Base-by-base conservation (phyloP, 768 basidiomycete genomes). In the Suillus subaureus region DNA sequence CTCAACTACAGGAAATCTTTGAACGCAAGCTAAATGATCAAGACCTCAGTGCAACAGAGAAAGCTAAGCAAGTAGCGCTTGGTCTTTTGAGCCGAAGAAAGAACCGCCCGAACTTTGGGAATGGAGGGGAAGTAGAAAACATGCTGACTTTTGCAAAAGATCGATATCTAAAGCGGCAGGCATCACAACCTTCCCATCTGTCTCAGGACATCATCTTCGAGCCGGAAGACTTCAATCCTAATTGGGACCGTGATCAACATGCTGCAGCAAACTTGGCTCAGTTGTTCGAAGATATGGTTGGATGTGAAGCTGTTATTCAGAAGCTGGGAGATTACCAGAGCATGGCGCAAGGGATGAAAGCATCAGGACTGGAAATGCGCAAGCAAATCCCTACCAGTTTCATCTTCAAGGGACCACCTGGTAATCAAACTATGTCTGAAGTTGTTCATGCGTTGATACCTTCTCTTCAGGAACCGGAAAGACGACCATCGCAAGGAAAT, bases 381-480 rank as follows among this genome's bases (percentile, higher is more conserved):
- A 78, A 82, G 23, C 77, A 81, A n/a, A 83, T 90, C 43, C 89
- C 89, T 0, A 89, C 75, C 23, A 81, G 81, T 52, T 91, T 90
- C 62, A 75, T 91, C 2, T 90, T 91, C 80, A 90, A 88, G 69
- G 89, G 90, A 0, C 90, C 89, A 5, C 89, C 89, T 65, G 89
- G 85, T 88, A 71, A 70, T 79, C 70, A 45, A 21, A 31, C 33
- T 6, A 21, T 16, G 21, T 37, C 26, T 26, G 28, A 21, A n/a
- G 39, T 49, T 15, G 45, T 42, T 6, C 57, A 33, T 47, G 4
- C 4, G 3, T 11, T 61, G 31, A 47, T 16, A 13, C 51, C n/a
- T 63, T 42, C 28, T 51, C 37, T 26, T 42, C 21, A 88, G 88
- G 88, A 4, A 88, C 87, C 0, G 88, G 88, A 23, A 89, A 89